Evolutionary conservation across 1,284 basidiomycete genomes (phyloP), one percentile per base, ranked within the genome.

Genomic region (Boletus albobrunnescens): DNA sequence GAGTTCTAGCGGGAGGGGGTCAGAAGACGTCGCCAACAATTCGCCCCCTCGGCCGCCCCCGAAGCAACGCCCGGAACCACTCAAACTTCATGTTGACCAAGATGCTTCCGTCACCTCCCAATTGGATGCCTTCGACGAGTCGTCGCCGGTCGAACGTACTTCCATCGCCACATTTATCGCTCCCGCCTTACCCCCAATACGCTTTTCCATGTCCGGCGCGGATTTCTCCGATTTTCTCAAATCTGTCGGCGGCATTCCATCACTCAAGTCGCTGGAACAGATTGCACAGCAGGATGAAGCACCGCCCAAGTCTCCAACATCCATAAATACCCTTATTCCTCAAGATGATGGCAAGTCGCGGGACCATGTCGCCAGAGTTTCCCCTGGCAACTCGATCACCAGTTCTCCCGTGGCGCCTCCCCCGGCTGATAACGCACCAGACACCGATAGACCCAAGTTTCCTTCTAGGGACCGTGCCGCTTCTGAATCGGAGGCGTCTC

Each of bases 171-270:
- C 87, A 16, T 88, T 81, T 63, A 87, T 88, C 45, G 84, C 85
- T 1, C 87, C 87, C 36, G 87, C 87, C 6, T 70, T 90, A 24
- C 87, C 87, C 4, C 87, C 87, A 0, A 89, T 91, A 56, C 79
- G 88, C 20, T 85, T 91, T 60, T 92, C 89, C 9, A 79, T 94
- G 74, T 84, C 81, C 55, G 76, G 81, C 33, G 74, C 79, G 2
- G 91, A 93, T 64, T 91, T 94, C 55, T 78, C 84, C 1, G 83
- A 87, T 50, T 64, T 88, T 16, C 73, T 87, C 38, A 78, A 68
- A 57, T 76, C 77, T 20, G 75, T 82, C 6, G 75, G 73, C 14
- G 73, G 74, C 12, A 67, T 69, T 40, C 66, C 67, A 20, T 69
- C 71, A 11, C 60, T 70, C 39, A 72, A 74, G 56, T 67, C 71